Evolutionary conservation across 2,329 filamentous ascomycete genomes (phyloP).

Genomic region (Claviceps purpurea): DNA sequence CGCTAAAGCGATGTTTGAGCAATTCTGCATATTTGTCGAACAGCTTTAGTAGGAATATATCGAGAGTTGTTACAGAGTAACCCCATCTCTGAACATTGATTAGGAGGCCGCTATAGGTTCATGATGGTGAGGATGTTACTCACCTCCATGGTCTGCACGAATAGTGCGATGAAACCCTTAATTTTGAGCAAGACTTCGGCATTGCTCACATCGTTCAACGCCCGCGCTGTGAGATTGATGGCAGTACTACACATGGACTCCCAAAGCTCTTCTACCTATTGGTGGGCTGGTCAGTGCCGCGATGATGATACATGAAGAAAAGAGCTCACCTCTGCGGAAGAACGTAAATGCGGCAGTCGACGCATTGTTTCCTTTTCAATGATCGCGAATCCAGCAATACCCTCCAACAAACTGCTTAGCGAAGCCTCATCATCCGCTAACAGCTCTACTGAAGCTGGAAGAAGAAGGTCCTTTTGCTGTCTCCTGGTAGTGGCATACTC

Average conservation of each 20-base stretch:
- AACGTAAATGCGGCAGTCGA: constrained; percentile 69
- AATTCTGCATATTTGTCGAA: constrained; percentile 92
- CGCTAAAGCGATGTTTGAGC: constrained; percentile 80
- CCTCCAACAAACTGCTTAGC: constrained; percentile 81
- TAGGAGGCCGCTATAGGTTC: constrained; percentile 45
- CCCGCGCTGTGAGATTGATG: constrained; percentile 68
- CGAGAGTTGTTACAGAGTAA: constrained; percentile 70
- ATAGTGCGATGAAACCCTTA: constrained; percentile 82
- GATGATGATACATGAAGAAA: background rate
- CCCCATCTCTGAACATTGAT: constrained; percentile 78
- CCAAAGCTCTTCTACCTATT: constrained; percentile 89
- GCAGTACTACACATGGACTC: constrained; percentile 91
- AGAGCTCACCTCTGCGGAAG: constrained; percentile 59
- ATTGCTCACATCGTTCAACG: constrained; percentile 67
- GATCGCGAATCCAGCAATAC: constrained; percentile 91
- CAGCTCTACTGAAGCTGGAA: constrained; percentile 64
- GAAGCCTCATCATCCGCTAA: constrained; percentile 72
- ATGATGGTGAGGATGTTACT: constrained; percentile 42
- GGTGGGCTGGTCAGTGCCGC: background rate
- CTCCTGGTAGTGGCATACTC: constrained; percentile 88
- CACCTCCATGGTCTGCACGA: constrained; percentile 97
- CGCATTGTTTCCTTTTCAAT: constrained; percentile 91
- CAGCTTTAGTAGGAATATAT: constrained; percentile 72
- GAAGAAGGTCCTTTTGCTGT: constrained; percentile 79
- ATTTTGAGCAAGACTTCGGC: constrained; percentile 87